A percentile compares a stretch with the other conserved stretches of the same genome.
Evolutionary conservation across 2,329 filamentous ascomycete species (phyloP).

Genomic region (Juglanconis sp.): DNA sequence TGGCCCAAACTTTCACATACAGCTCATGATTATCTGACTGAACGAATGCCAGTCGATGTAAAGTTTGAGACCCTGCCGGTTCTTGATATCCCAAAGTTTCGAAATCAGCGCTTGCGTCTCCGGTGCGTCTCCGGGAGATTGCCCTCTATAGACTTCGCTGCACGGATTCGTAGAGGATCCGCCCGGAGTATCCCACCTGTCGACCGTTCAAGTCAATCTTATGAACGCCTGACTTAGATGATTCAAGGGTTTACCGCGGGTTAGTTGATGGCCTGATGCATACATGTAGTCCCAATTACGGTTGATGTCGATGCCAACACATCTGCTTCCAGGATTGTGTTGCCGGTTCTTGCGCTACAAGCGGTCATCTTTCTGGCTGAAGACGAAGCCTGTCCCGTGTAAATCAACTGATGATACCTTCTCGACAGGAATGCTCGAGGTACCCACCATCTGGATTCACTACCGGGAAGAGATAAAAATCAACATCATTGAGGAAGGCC

Average conservation of each 20-base stretch:
- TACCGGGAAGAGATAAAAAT: constrained; percentile 63
- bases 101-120: constrained; percentile 47
- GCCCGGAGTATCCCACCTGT: constrained; percentile 44
- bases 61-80: constrained; percentile 30
- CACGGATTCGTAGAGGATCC: constrained; percentile 52
- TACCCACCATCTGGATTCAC: constrained; percentile 57
- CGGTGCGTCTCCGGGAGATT: constrained; percentile 38
- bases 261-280: neutral
- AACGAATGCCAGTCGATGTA: constrained; percentile 44
- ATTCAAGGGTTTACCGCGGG: neutral
- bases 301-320: constrained; percentile 51
- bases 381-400: constrained; percentile 48
- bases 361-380: constrained; percentile 51
- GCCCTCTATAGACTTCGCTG: constrained; percentile 45
- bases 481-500: constrained; percentile 54
- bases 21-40: constrained; percentile 46
- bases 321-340: constrained; percentile 32
- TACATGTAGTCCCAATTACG: constrained; percentile 51
- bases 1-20: neutral
- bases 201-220: neutral
- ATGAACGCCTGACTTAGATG: neutral
- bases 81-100: constrained; percentile 26
- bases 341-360: constrained; percentile 61
- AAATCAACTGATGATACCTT: neutral
- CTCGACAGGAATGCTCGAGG: too few relatives aligned